These are phyloP conservation scores for Aaosphaeria arxii DNA, from an alignment of 2,329 filamentous ascomycete genomes.

Conservation along the genomic window DNA sequence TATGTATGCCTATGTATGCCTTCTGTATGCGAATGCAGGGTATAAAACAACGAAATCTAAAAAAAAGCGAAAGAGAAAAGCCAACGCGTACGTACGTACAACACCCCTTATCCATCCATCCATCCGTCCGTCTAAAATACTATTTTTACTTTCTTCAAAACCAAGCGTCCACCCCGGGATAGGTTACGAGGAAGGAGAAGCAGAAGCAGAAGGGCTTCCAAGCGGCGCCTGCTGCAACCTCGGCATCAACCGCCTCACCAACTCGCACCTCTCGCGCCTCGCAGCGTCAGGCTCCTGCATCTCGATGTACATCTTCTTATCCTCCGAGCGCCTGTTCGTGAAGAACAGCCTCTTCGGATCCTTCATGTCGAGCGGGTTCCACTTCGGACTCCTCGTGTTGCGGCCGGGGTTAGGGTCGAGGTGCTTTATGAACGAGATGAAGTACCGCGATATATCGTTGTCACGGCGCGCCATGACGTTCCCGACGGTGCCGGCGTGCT, in stretches of 20 bases:
- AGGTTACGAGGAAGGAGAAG: too few relatives aligned
- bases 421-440: constrained; percentile 31
- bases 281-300: not conserved
- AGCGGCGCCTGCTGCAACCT: not conserved
- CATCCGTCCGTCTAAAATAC: too few relatives aligned
- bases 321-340: constrained; percentile 24
- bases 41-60: too few relatives aligned
- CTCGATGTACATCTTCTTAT: constrained; percentile 6
- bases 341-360: constrained; percentile 23
- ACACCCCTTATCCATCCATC: too few relatives aligned
- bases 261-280: not conserved
- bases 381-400: constrained; percentile 11
- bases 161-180: too few relatives aligned
- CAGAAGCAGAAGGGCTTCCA: too few relatives aligned
- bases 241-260: not conserved
- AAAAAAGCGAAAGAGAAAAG: too few relatives aligned
- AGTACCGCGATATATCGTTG: constrained; percentile 29
- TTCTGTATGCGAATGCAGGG: too few relatives aligned
- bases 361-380: constrained; percentile 19
- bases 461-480: constrained; percentile 27
- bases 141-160: too few relatives aligned
- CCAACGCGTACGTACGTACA: too few relatives aligned
- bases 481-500: constrained; percentile 31
- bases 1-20: too few relatives aligned
- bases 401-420: constrained; percentile 28